Conservation (phyloP, 1,284 basidiomycete genomes). For the Afroboletus lepidellus region DNA sequence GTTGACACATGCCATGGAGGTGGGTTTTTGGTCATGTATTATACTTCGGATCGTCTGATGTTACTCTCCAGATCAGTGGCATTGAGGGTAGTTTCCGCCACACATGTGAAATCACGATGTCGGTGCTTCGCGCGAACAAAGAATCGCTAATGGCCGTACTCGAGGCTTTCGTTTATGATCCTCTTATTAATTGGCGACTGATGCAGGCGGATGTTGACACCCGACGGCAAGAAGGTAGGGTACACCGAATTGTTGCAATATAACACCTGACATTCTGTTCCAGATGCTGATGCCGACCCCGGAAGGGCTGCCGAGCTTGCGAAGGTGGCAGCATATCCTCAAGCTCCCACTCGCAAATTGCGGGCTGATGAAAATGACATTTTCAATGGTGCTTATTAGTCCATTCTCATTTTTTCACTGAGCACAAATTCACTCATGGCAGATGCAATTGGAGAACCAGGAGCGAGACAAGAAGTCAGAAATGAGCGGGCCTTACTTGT, state of each 20-base stretch:
- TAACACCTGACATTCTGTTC: background rate
- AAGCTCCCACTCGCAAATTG: slow-evolving; percentile 69
- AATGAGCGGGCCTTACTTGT: slow-evolving; percentile 89
- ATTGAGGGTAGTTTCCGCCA: slow-evolving; percentile 97
- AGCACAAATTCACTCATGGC: slow-evolving; percentile 16
- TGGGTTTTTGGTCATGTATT: slow-evolving; percentile 35
- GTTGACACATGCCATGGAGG: slow-evolving; percentile 99
- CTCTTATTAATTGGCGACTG: slow-evolving; percentile 84
- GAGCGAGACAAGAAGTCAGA: slow-evolving; percentile 74
- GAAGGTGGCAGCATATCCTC: slow-evolving; percentile 69
- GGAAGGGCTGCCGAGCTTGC: slow-evolving; percentile 60
- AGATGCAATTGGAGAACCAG: slow-evolving; percentile 57
- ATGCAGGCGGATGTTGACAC: slow-evolving; percentile 73
- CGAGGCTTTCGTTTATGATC: slow-evolving; percentile 93
- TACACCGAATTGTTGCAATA: background rate
- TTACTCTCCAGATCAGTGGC: slow-evolving; percentile 73
- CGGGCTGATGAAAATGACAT: slow-evolving; percentile 83
- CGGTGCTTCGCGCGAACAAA: slow-evolving; percentile 93
- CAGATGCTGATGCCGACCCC: slow-evolving; percentile 46
- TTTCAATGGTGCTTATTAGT: slow-evolving; percentile 57
- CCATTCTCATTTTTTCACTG: background rate
- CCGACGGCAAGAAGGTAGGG: slow-evolving; percentile 58
- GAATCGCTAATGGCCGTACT: slow-evolving; percentile 97
- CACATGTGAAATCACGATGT: slow-evolving; percentile 97
- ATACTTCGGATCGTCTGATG: slow-evolving; percentile 11